Evolutionary conservation across 2,329 filamentous ascomycete species (phyloP).

Genomic region (Cryphonectria japonica): DNA sequence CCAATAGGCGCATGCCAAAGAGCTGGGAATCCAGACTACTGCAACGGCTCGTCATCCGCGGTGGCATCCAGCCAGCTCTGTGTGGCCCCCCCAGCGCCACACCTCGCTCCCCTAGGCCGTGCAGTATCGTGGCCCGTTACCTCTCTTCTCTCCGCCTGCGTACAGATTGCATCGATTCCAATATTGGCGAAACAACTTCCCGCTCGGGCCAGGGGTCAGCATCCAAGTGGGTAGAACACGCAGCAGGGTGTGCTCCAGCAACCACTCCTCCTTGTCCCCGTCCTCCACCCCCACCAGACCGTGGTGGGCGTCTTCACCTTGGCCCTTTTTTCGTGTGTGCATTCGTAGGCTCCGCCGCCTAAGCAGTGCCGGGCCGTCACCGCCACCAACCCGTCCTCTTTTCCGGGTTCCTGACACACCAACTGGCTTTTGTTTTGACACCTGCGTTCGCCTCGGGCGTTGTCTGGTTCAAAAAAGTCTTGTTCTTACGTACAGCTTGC

Average conservation of each 20-base stretch:
- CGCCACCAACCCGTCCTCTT: not conserved
- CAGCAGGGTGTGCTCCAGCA: not conserved
- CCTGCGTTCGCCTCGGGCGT: not conserved
- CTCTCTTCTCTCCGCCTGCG: constrained; percentile 8
- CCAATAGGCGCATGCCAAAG: constrained; percentile 6
- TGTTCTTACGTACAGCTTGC: not conserved
- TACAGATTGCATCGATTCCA: constrained; percentile 11
- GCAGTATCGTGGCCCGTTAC: constrained; percentile 16
- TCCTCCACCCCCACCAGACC: not conserved
- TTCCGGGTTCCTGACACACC: not conserved
- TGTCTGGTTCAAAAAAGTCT: not conserved
- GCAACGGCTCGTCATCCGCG: constrained; percentile 25
- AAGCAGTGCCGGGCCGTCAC: not conserved
- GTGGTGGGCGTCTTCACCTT: constrained; percentile 11
- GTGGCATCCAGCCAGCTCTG: constrained; percentile 10
- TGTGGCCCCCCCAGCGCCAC: constrained; percentile 14
- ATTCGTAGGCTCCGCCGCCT: constrained; percentile 7
- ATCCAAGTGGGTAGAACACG: not conserved
- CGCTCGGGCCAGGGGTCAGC: constrained; percentile 14
- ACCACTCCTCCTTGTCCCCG: not conserved
- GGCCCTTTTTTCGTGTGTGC: not conserved
- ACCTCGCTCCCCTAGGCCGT: constrained; percentile 17
- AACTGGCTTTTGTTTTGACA: not conserved
- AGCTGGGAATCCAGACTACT: constrained; percentile 23
- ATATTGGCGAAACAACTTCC: constrained; percentile 19